Evolutionary conservation across 1,284 basidiomycete genomes (phyloP), one percentile per base, ranked within the genome.

Genomic region (Rhizoctonia solani): DNA sequence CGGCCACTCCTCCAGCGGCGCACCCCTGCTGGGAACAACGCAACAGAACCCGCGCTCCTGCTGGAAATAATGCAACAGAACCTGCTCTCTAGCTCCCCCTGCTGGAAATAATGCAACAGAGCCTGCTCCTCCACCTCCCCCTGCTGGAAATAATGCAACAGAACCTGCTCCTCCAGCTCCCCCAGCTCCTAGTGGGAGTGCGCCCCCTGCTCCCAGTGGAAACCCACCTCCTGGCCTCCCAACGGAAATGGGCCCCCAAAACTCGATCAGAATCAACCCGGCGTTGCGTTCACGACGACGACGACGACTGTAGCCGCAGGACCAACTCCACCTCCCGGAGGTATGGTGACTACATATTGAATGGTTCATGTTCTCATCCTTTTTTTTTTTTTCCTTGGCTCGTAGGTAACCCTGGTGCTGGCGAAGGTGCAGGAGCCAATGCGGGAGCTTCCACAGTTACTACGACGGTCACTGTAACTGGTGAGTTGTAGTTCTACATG

Each of bases 391-490:
- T 46, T 14, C 21, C 44, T 47, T n/a, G n/a, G n/a, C n/a, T n/a
- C n/a, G n/a, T 30, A 59, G 56, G 44, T 3, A 30, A 30, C 29
- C 25, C 44, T 6, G 44, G 30, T n/a, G 29, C 27, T 19, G 49
- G 37, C 34, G n/a, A 25, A 11, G 34, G 47, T 52, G 47, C n/a
- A 16, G 58, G 47, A 1, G 44, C 37, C 37, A 39, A n/a, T 34
- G 27, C 4, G 11, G 50, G 25, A 5, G 47, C 30, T 63, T 29
- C 32, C 39, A 63, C 58, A 25, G 37, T 63, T 14, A 63, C 58
- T 52, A 52, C 46, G 37, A 63, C 58, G 34, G 37, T 63, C 8
- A 63, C 58, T 8, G 47, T 63, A 11, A 63, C 58, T 21, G 25
- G 58, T 63, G n/a, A 63, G 58, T 14, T 52, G 16, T n/a, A 9